These are phyloP conservation scores for Artemisia tridentata DNA, from an alignment of 129 eudicot species.

Conservation along the genomic window DNA sequence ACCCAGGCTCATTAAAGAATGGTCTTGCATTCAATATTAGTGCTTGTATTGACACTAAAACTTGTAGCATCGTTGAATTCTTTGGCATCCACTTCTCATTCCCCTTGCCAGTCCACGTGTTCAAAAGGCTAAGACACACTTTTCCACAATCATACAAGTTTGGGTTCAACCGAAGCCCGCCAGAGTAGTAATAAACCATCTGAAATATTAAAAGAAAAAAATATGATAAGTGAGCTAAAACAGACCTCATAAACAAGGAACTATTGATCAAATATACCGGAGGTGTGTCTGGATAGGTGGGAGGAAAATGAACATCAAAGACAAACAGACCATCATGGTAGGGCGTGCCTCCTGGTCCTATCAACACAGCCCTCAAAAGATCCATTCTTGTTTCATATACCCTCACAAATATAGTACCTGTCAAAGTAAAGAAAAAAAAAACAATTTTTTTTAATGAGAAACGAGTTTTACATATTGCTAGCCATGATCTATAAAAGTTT, in stretches of 20 bases:
- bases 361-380: conserved; percentile 73
- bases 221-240: no score
- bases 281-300: conserved; percentile 54
- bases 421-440: no score
- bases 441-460: no score
- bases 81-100: conserved; percentile 60
- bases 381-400: conserved; percentile 75
- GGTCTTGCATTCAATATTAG: conserved; percentile 54
- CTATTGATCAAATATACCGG: conserved; percentile 42
- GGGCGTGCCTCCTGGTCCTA: conserved; percentile 82
- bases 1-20: conserved; percentile 65
- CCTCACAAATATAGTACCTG: conserved; percentile 63
- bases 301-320: conserved; percentile 64
- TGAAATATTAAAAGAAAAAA: conserved; percentile 26
- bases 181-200: conserved; percentile 71
- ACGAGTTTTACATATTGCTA: no score
- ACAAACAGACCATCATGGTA: conserved; percentile 81
- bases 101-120: conserved; percentile 57
- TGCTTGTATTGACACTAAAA: conserved; percentile 68
- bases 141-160: conserved; percentile 62
- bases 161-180: conserved; percentile 68
- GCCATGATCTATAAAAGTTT: no score
- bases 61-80: conserved; percentile 65
- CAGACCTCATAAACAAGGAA: background rate
- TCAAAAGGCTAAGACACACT: conserved; percentile 70